Percentiles rank a stretch among this genome's conserved stretches.
Evolutionary conservation across 1,284 basidiomycete species (phyloP).

Genomic region (Naganishia cerealis): DNA sequence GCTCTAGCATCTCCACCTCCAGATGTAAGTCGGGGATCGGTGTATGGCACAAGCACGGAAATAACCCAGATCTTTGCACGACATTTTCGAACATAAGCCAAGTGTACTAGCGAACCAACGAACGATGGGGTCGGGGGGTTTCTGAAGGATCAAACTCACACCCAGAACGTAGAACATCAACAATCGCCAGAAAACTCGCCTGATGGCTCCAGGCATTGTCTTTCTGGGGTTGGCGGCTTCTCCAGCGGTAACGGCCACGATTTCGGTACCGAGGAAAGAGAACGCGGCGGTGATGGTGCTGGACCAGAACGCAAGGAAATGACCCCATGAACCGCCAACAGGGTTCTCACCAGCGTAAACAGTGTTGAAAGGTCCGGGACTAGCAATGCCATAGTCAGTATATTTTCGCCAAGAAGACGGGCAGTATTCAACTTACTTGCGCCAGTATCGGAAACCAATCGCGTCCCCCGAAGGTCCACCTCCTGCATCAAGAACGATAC

Average conservation of each 20-base stretch:
- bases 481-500: slow-evolving; percentile 69
- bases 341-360: slow-evolving; percentile 48
- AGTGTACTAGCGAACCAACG: slow-evolving; percentile 35
- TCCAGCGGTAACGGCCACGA: slow-evolving; percentile 69
- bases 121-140: too few species aligned
- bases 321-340: slow-evolving; percentile 50
- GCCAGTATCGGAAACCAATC: slow-evolving; percentile 62
- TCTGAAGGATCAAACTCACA: background rate
- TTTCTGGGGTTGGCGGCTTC: slow-evolving; percentile 65
- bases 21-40: slow-evolving; percentile 64
- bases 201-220: slow-evolving; percentile 76
- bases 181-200: slow-evolving; percentile 76
- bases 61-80: slow-evolving; percentile 63
- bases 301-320: slow-evolving; percentile 65
- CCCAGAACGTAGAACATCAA: slow-evolving; percentile 66
- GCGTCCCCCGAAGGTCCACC: slow-evolving; percentile 62
- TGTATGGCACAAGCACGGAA: slow-evolving; percentile 75
- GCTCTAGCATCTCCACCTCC: slow-evolving; percentile 60
- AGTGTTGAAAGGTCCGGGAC: slow-evolving; percentile 44
- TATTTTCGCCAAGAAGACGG: background rate
- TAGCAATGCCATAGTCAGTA: background rate
- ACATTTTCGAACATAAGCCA: slow-evolving; percentile 42
- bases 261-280: slow-evolving; percentile 79
- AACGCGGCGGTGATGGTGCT: slow-evolving; percentile 76
- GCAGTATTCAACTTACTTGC: slow-evolving; percentile 46